Evolutionary conservation across 495 filamentous ascomycete genomes (phyloP).

Genomic region (Podospora appendiculata): DNA sequence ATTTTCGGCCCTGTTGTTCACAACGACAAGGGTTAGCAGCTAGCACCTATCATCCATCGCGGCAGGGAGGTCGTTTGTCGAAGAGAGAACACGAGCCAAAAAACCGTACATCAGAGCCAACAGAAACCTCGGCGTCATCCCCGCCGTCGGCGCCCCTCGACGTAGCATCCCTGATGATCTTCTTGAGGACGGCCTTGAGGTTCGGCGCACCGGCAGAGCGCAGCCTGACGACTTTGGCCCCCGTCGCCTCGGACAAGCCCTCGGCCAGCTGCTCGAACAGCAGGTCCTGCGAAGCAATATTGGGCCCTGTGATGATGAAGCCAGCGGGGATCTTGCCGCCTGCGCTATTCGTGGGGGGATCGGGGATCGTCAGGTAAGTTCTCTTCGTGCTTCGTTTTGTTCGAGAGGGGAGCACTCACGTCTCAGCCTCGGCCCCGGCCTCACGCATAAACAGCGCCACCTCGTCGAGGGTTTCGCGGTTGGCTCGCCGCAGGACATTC

Average conservation of each 20-base stretch:
- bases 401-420: constrained; percentile 15
- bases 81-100: too few relatives aligned
- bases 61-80: too few relatives aligned
- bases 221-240: constrained; percentile 56
- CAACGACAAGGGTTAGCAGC: not conserved
- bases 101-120: constrained; percentile 45
- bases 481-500: constrained; percentile 54
- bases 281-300: constrained; percentile 67
- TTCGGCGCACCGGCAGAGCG: constrained; percentile 74
- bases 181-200: constrained; percentile 74
- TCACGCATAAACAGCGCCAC: constrained; percentile 59
- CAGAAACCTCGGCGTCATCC: constrained; percentile 32
- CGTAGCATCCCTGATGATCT: constrained; percentile 59
- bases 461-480: constrained; percentile 50
- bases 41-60: not conserved
- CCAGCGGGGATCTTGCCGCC: constrained; percentile 57
- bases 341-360: not conserved
- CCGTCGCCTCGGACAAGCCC: constrained; percentile 37
- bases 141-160: constrained; percentile 5
- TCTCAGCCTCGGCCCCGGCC: constrained; percentile 25
- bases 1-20: constrained; percentile 50
- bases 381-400: not conserved
- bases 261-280: constrained; percentile 63
- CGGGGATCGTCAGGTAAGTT: too few relatives aligned
- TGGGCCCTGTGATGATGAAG: constrained; percentile 79